phyloP scores from a whole-genome alignment of 2,329 filamentous ascomycete species.

The Botrytis porri region DNA sequence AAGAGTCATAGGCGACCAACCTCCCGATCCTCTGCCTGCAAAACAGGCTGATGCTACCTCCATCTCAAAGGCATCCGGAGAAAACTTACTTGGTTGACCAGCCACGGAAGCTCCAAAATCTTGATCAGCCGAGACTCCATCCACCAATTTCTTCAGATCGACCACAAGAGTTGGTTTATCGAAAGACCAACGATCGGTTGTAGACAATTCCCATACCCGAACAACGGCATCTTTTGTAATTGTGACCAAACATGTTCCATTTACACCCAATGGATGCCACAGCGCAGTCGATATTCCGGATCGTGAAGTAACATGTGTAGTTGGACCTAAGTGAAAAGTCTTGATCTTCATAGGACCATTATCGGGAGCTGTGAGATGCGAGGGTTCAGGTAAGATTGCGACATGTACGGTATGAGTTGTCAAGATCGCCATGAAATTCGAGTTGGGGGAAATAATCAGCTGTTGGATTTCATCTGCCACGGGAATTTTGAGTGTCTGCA shows the following conservation, averaged over 20 bases:
- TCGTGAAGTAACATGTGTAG: slow-evolving; percentile 84
- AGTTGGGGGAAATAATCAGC: slow-evolving; percentile 77
- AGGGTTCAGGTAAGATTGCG: slow-evolving; percentile 76
- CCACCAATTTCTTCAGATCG: slow-evolving; percentile 83
- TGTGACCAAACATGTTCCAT: slow-evolving; percentile 79
- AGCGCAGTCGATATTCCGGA: slow-evolving; percentile 75
- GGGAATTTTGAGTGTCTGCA: slow-evolving; percentile 71
- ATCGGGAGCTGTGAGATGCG: slow-evolving; percentile 70
- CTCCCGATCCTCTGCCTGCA: slow-evolving; percentile 61
- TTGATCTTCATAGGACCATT: slow-evolving; percentile 70
- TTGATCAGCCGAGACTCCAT: slow-evolving; percentile 77
- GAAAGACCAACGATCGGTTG: slow-evolving; percentile 82
- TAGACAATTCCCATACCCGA: slow-evolving; percentile 84
- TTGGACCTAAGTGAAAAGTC: slow-evolving; percentile 88
- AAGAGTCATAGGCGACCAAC: slow-evolving; percentile 94
- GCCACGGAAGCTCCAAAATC: slow-evolving; percentile 76
- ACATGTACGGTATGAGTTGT: slow-evolving; percentile 88
- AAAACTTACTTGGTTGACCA: slow-evolving; percentile 76
- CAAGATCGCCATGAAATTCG: slow-evolving; percentile 78
- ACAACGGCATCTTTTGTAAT: slow-evolving; percentile 86
- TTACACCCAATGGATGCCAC: slow-evolving; percentile 90
- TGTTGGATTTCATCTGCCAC: slow-evolving; percentile 81
- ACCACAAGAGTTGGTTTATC: slow-evolving; percentile 79
- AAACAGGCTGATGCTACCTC: slow-evolving; percentile 90
- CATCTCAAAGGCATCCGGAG: slow-evolving; percentile 88